Conservation (phyloP, 352 stramenopile species). For the Pythium dissimile region DNA sequence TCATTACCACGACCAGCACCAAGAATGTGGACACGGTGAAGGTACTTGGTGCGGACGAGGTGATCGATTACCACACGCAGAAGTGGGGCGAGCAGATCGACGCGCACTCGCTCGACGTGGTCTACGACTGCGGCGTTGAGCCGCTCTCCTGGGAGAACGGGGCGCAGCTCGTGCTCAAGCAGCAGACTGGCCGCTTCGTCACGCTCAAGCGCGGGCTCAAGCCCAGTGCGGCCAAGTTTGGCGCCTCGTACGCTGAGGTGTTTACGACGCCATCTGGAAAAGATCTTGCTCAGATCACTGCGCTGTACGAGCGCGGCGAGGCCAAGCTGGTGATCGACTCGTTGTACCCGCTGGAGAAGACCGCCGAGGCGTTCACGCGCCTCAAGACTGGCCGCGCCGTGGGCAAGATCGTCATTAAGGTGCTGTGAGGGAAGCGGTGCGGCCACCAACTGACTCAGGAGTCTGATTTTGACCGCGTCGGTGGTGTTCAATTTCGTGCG, state of each 20-base stretch:
- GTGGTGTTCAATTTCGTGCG: neutral
- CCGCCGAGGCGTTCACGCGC: constrained; percentile 35
- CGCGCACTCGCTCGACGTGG: constrained; percentile 9
- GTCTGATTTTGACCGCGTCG: neutral
- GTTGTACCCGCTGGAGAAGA: constrained; percentile 40
- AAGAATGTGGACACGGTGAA: constrained; percentile 35
- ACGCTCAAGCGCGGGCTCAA: constrained; percentile 27
- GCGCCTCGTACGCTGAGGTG: constrained; percentile 26
- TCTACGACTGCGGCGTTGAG: constrained; percentile 27
- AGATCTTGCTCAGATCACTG: constrained; percentile 34
- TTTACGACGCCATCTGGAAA: constrained; percentile 15
- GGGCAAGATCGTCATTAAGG: constrained; percentile 67
- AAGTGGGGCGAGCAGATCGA: constrained; percentile 20
- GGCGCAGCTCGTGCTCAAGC: constrained; percentile 34
- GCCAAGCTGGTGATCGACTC: constrained; percentile 31
- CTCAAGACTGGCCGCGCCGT: constrained; percentile 40
- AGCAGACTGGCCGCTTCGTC: constrained; percentile 37
- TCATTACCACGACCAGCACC: constrained; percentile 31
- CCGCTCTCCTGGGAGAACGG: constrained; percentile 28
- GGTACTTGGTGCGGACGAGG: constrained; percentile 33
- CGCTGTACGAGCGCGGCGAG: constrained; percentile 33
- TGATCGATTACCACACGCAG: constrained; percentile 42
- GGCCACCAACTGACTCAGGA: too few relatives aligned
- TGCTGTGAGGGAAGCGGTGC: constrained; percentile 9
- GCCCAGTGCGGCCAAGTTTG: constrained; percentile 51